Base-by-base conservation (phyloP, 2,329 filamentous ascomycete genomes). In the Lasiodiplodia hormozganensis region DNA sequence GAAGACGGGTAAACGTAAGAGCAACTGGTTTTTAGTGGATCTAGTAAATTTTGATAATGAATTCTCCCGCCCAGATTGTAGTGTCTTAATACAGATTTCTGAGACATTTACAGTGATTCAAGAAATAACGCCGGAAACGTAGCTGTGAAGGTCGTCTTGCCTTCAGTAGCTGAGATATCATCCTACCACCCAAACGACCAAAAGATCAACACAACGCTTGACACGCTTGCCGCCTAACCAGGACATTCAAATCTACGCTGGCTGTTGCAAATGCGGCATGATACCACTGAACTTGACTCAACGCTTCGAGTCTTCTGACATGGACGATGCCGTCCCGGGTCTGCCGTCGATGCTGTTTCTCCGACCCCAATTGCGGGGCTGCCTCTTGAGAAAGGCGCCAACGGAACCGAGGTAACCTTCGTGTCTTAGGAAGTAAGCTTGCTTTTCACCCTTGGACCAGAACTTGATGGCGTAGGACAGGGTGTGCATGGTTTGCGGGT, bases 401-500 rank as follows among this genome's bases (percentile, higher is more conserved):
- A 98, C 96, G 23, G 94, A 89, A 11, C 96, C 96, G 0, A 99
- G 87, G 77, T 98, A 99, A 31, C 96, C 96, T 80, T 99, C 96
- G 75, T 99, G 96, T 6, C 96, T 87, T 69, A 99, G 79, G 79
- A 99, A 99, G 79, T 97, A 98, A 0, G 96, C 96, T 80, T 97
- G 93, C 80, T 97, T 97, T 76, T 90, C 86, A 52, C 94, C 95
- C 77, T 96, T 93, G 73, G 92, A 94, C 96, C 96, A 99, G 82
- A 98, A 99, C 74, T 93, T 93, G 82, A 99, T 97, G 76, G 95
- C 96, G 77, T 97, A 99, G 67, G 92, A 94, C 11, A 99, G 85
- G 0, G 96, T 98, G 80, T 98, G 97, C 88, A 99, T 99, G 14
- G 96, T 99, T 82, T 98, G 96, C 18, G 92, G 89, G 79, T 99